Evolutionary conservation across 495 filamentous ascomycete genomes (phyloP).

Genomic region (Xylaria longipes): DNA sequence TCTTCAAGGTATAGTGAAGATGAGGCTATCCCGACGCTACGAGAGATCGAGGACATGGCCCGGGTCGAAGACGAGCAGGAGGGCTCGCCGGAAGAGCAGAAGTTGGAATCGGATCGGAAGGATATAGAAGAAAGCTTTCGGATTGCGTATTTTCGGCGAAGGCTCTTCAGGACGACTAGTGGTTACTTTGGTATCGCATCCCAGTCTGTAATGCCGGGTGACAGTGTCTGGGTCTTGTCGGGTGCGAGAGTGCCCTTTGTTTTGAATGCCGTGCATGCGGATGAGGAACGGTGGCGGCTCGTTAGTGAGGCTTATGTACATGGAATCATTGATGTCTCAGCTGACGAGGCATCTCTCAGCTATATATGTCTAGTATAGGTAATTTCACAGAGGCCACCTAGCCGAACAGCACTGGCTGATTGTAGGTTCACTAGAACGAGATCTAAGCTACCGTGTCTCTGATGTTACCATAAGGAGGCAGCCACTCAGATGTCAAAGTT

Average conservation of each 20-base stretch:
- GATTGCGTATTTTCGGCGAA: conserved; percentile 23
- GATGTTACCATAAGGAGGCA: too few species aligned
- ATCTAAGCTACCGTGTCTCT: too few species aligned
- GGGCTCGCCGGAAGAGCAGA: conserved; percentile 1
- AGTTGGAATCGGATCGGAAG: conserved; percentile 19
- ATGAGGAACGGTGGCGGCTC: neutral
- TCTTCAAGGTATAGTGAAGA: neutral
- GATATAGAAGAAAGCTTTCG: conserved; percentile 29
- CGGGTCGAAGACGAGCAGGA: neutral
- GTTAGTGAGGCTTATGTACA: conserved; percentile 4
- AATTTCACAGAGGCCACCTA: neutral
- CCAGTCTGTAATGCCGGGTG: conserved; percentile 16
- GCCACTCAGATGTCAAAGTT: too few species aligned
- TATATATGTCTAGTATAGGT: neutral
- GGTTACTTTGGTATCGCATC: conserved; percentile 21
- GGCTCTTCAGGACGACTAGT: conserved; percentile 22
- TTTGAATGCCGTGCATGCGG: conserved; percentile 2
- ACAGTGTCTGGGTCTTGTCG: conserved; percentile 23
- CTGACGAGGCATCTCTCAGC: neutral
- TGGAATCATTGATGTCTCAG: neutral
- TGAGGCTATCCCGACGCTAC: neutral
- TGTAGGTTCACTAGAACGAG: too few species aligned
- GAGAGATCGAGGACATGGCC: neutral
- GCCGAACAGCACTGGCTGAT: neutral
- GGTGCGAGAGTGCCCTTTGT: conserved; percentile 27